Conservation (phyloP, 257 asterid species). For the Solanum sejunctum region DNA sequence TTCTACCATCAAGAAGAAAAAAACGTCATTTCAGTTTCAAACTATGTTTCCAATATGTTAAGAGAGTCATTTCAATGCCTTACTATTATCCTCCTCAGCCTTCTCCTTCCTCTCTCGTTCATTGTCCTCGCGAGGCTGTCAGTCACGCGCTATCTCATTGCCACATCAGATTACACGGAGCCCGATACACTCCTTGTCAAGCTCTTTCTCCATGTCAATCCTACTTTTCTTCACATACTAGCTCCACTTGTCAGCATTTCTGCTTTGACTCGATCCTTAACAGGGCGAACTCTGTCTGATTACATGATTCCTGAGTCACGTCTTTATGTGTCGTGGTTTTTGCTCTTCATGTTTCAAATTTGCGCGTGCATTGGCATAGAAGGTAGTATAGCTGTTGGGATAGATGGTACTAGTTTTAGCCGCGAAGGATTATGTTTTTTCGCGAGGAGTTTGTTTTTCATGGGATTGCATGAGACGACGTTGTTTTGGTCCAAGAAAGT, state of each 20-base stretch:
- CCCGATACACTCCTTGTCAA: slow-evolving; percentile 12
- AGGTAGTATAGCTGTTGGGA: slow-evolving; percentile 50
- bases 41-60: background rate
- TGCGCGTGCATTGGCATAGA: slow-evolving; percentile 64
- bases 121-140: slow-evolving; percentile 62
- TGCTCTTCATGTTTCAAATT: slow-evolving; percentile 35
- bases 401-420: slow-evolving; percentile 33
- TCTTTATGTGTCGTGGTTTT: slow-evolving; percentile 33
- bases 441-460: slow-evolving; percentile 30
- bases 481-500: slow-evolving; percentile 45
- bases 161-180: slow-evolving; percentile 8
- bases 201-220: slow-evolving; percentile 17
- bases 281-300: slow-evolving; percentile 2
- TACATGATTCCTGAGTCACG: slow-evolving; percentile 1
- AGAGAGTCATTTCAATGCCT: slow-evolving; percentile 30
- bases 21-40: background rate
- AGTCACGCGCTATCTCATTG: slow-evolving; percentile 12
- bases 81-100: slow-evolving; percentile 47
- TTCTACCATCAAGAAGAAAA: background rate
- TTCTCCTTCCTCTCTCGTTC: slow-evolving; percentile 70
- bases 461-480: slow-evolving; percentile 63
- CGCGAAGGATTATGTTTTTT: slow-evolving; percentile 6
- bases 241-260: slow-evolving; percentile 26
- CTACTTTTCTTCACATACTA: slow-evolving; percentile 31
- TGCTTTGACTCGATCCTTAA: slow-evolving; percentile 30